Evolutionary conservation across 1,284 basidiomycete genomes (phyloP), one percentile per base, ranked within the genome.

Genomic region (Anthracocystis panici-leucophaei): DNA sequence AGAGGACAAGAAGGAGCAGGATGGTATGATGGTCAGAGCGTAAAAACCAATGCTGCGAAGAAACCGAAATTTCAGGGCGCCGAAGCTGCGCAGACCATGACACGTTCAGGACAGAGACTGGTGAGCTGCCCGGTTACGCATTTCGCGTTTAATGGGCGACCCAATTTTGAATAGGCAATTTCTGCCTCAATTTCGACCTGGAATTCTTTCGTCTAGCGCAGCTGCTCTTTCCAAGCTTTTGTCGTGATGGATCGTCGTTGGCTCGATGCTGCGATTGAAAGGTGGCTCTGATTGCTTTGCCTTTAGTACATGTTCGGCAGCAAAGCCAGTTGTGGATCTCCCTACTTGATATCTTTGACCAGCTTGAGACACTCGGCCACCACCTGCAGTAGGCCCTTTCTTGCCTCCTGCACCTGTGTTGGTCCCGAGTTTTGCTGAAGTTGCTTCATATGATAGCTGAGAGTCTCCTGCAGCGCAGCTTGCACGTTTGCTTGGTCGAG

Each of bases 321-420:
- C 25, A 25, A 46, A n/a, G 16, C 2, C 27, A 4, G 45, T 16
- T 18, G 45, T 12, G 27, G 14, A 53, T 14, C 21, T 31, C n/a
- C n/a, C 14, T 31, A 25, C 38, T 56, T 40, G 18, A 59, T 35
- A 11, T 60, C 61, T 41, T 54, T 51, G 23, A 48, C 60, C 18
- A 64, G 10, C 41, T 65, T 71, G 38, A 71, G 46, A 18, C 68
- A 71, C 31, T 71, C 58, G n/a, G 63, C 63, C 51, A 71, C 23
- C 20, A 62, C 58, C 50, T 71, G 58, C 9, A 71, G 31, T 12
- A 71, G 54, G 27, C 57, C 55, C 20, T 65, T 61, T 41, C 68
- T 63, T 21, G 63, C 58, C 48, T 71, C 62, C 20, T 65, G 23
- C 29, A 71, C 63, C 11, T 71, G 68, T 10, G 55, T 27, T n/a